phyloP scores from a whole-genome alignment of 257 asterid genomes.

The Echites panduratus region DNA sequence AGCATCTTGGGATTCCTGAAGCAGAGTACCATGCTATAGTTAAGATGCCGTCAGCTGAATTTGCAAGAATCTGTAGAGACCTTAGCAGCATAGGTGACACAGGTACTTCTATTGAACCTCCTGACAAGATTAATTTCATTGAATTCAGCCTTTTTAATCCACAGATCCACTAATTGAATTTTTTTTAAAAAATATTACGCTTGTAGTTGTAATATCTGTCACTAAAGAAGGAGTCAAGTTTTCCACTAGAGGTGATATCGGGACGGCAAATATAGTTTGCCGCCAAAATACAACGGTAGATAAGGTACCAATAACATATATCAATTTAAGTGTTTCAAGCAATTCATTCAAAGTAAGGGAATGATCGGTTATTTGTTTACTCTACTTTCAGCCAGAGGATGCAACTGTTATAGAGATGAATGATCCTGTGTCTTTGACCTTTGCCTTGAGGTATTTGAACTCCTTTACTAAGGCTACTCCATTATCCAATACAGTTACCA shows the following conservation, averaged over 20 bases:
- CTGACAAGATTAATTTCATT: neutral
- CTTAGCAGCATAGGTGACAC: conserved; percentile 42
- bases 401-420: conserved; percentile 79
- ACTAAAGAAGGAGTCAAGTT: conserved; percentile 95
- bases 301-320: conserved; percentile 40
- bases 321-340: neutral
- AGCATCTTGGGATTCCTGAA: conserved; percentile 38
- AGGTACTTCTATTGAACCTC: conserved; percentile 6
- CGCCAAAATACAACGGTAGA: conserved; percentile 88
- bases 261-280: conserved; percentile 78
- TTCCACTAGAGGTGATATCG: conserved; percentile 90
- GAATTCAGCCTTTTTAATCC: neutral
- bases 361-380: neutral
- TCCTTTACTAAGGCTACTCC: conserved; percentile 78
- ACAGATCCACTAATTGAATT: neutral
- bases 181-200: neutral
- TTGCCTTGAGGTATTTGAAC: conserved; percentile 74
- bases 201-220: conserved; percentile 83
- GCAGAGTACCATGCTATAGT: conserved; percentile 42
- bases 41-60: conserved; percentile 44
- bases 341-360: neutral
- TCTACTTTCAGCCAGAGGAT: conserved; percentile 61
- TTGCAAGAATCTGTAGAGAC: conserved; percentile 35
- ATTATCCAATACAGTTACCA: conserved; percentile 60
- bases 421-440: conserved; percentile 74